Evolutionary conservation across 2,329 filamentous ascomycete genomes (phyloP).

Genomic region (Fusarium robinianum): DNA sequence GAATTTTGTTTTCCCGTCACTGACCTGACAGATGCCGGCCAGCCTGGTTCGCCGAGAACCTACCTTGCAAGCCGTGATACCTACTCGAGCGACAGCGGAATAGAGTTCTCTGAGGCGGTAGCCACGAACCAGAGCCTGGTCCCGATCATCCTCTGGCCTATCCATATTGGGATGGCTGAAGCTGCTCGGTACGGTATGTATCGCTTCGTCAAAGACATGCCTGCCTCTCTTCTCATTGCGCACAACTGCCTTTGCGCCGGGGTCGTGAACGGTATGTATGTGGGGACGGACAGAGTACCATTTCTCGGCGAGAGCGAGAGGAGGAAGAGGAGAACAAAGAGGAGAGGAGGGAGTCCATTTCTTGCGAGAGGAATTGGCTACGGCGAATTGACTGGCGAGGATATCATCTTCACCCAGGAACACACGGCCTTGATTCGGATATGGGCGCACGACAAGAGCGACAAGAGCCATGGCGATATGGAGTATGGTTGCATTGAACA

Average conservation of each 20-base stretch:
- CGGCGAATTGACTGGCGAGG: constrained; percentile 8
- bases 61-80: too few relatives aligned
- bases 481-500: too few relatives aligned
- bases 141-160: neutral
- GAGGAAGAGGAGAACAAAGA: constrained; percentile 15
- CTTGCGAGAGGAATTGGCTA: neutral
- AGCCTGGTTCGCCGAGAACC: too few relatives aligned
- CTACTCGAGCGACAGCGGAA: constrained; percentile 8
- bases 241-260: constrained; percentile 8
- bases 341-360: constrained; percentile 1
- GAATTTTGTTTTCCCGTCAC: too few relatives aligned
- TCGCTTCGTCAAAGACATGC: too few relatives aligned
- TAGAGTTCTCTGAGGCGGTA: constrained; percentile 9
- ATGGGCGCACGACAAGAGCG: constrained; percentile 3
- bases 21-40: too few relatives aligned
- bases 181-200: too few relatives aligned
- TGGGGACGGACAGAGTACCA: too few relatives aligned
- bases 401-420: constrained; percentile 14
- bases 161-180: constrained; percentile 5
- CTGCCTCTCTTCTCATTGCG: too few relatives aligned
- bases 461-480: constrained; percentile 9
- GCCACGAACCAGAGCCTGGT: neutral
- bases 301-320: constrained; percentile 19
- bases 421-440: constrained; percentile 11
- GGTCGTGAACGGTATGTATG: constrained; percentile 25